phyloP scores from a whole-genome alignment of 176 grass and related monocot species.

The Dactylis glomerata region DNA sequence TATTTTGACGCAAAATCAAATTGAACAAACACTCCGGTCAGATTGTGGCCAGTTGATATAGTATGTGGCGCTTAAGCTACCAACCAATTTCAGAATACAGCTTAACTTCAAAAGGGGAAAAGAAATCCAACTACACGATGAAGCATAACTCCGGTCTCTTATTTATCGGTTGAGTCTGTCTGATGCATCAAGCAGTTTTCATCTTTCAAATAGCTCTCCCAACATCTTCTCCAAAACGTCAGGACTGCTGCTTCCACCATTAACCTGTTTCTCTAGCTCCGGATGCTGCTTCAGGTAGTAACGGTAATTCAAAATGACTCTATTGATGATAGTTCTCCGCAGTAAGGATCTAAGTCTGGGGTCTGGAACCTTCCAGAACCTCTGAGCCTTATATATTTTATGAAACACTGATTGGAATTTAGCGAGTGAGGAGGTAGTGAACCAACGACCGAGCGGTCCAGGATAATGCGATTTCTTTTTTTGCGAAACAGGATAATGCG shows the following conservation, averaged over 20 bases:
- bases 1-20: too few species aligned
- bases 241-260: neutral
- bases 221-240: neutral
- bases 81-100: neutral
- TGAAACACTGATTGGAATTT: neutral
- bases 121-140: neutral
- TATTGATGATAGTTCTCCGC: neutral
- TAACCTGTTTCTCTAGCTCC: neutral
- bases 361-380: neutral
- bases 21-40: too few species aligned
- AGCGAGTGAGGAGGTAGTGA: neutral
- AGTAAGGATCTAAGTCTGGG: neutral
- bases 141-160: neutral
- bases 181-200: neutral
- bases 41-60: neutral
- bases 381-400: neutral
- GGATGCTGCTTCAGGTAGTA: neutral
- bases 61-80: neutral
- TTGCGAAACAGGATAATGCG: neutral
- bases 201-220: neutral
- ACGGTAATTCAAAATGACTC: neutral
- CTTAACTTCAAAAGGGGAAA: neutral
- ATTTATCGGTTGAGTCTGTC: neutral
- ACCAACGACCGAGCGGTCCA: neutral
- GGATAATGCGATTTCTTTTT: neutral